A percentile compares a stretch with the other conserved stretches of the same genome.
Conservation (phyloP, 2,329 filamentous ascomycete species). For the Trichoderma hamatum region DNA sequence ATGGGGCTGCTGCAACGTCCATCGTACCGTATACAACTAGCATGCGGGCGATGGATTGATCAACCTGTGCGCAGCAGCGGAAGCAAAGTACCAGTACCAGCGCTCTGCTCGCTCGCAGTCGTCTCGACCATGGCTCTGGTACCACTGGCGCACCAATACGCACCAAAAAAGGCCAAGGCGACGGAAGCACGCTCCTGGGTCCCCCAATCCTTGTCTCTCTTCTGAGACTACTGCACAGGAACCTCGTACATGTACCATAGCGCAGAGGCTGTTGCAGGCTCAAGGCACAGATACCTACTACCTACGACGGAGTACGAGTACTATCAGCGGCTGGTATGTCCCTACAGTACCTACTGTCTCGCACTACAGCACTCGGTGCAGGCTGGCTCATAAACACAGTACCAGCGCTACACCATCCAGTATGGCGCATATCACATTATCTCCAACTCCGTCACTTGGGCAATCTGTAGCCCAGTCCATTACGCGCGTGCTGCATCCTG, state of each 20-base stretch:
- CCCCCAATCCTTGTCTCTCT: not conserved
- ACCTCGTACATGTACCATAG: not conserved
- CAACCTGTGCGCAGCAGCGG: not conserved
- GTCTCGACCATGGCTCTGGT: not conserved
- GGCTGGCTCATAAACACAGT: not conserved
- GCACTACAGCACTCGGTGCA: not conserved
- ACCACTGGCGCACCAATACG: not conserved
- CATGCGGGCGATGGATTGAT: not conserved
- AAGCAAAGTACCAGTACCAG: not conserved
- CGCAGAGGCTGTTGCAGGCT: not conserved
- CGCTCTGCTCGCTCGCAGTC: not conserved
- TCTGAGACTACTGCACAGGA: not conserved
- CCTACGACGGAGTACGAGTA: not conserved
- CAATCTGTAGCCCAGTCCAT: conserved; percentile 16
- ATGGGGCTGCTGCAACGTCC: not conserved
- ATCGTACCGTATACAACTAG: not conserved
- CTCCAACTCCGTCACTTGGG: conserved; percentile 4
- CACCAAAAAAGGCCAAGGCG: not conserved
- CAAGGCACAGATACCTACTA: not conserved
- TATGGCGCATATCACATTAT: conserved; percentile 7
- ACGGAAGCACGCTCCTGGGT: not conserved
- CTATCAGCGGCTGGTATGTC: not conserved
- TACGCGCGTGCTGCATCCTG: conserved; percentile 19
- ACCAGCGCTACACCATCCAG: conserved; percentile 19
- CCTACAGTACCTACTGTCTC: too few species aligned